Base-by-base conservation (phyloP, 2,329 filamentous ascomycete genomes). In the Coniosporium tulheliwenetii region DNA sequence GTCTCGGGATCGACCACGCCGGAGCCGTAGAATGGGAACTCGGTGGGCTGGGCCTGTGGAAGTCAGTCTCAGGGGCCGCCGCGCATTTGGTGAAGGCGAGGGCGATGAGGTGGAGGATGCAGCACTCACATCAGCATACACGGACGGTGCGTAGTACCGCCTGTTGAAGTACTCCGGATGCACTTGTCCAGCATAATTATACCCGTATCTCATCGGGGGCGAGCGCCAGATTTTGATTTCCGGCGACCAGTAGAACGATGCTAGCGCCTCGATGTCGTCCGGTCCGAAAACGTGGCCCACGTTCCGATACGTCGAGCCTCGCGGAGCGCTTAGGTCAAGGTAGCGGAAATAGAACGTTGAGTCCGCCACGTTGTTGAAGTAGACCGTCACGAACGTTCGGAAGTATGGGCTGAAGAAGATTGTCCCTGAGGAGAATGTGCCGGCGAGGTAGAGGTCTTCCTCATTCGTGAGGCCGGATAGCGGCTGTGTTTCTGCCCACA, bases 361-460 rank as follows among this genome's bases (percentile, higher is more conserved):
- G 33, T 50, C 48, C 15, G 41, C 47, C 36, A 46, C 37, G 16
- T 48, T 44, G 37, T 50, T 50, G 41, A 48, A 48, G 26, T 49
- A 50, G 10, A 49, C 30, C 45, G 49, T 47, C 39, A 49, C 32
- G 40, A 50, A 50, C 13, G 45, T 50, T 13, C 40, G 12, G 37
- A 49, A 49, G 36, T 47, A 50, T 2, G 48, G 48, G 44, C 48
- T 50, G 37, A 43, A 50, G 43, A 49, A 50, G n/a, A 50, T 38
- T 36, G 39, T 44, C 5, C 48, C 48, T n/a, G 43, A 50, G 9
- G 46, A 41, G 37, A 47, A 50, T 1, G 48, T 43, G 8, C 48
- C 48, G 10, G 45, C 43, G 30, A 50, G 33, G 40, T 50, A 50
- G 8, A 49, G 41, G n/a, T 44, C 15, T n/a, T 30, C 14, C 30